Evolutionary conservation across 83 land plant genomes (phyloP), one percentile per base, ranked within the genome.

Genomic region (Larix sibirica): DNA sequence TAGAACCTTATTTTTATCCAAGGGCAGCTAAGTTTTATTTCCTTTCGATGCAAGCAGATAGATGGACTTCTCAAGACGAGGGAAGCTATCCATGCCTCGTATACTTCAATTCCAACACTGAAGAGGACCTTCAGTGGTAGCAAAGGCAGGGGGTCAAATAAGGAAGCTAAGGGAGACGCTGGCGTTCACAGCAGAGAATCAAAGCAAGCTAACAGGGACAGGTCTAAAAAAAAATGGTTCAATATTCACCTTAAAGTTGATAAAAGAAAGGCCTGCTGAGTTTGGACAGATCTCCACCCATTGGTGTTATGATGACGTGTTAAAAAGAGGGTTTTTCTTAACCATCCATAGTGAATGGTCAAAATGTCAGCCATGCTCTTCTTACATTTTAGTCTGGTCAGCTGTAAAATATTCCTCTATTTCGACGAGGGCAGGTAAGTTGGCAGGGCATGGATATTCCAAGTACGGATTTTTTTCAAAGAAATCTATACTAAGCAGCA

Each of bases 1-100:
- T 47, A 47, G 50, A 47, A 54, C 3, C 26, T 42, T 74, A n/a
- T n/a, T 74, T 8, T 23, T 40, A 40, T 42, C 58, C 23, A 44
- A 68, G 17, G 47, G 26, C 26, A 42, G 24, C 58, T n/a, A 74
- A 20, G 9, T 33, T 24, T 54, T 17, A 16, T 54, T 59, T 68
- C 56, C 61, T 23, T 3, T 36, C 59, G 66, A 65, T 20, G 75
- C 81, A 67, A 87, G 59, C 89, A 97, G 99, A 95, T 97, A 73
- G 98, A 96, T 74, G 93, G 90, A 68, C 94, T 97, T 81, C 92
- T 97, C 58, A 94, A 94, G 77, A 80, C 91, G 74, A 87, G 99
- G 67, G 93, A 94, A 40, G 84, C 74, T 40, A 90, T 96, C 81
- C 99, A 97, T 77, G 93, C 95, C 31, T 89, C 94, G 0, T 97